Percentiles rank a stretch among this genome's conserved stretches.
Evolutionary conservation across 2,329 filamentous ascomycete species (phyloP).

Genomic region (Xylaria sp.): DNA sequence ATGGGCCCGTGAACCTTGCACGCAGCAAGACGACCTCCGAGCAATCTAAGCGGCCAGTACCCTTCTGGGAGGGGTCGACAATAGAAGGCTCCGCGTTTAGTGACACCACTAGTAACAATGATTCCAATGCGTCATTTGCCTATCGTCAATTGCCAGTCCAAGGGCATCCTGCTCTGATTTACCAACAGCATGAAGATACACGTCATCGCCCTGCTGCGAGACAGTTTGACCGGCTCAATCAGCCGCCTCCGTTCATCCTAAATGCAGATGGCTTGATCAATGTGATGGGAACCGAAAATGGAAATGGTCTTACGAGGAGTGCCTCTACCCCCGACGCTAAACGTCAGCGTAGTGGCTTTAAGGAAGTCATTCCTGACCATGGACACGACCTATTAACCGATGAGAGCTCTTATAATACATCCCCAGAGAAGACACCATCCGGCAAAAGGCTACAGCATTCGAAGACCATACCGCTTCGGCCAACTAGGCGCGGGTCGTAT

Average conservation of each 20-base stretch:
- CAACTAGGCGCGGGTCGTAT: slow-evolving; percentile 35
- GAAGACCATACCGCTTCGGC: slow-evolving; percentile 32
- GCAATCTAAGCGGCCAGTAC: slow-evolving; percentile 31
- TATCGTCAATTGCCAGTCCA: slow-evolving; percentile 33
- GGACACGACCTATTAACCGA: slow-evolving; percentile 36
- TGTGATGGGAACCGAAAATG: slow-evolving; percentile 31
- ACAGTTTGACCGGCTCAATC: slow-evolving; percentile 26
- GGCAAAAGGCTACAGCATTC: slow-evolving; percentile 37
- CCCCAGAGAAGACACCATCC: slow-evolving; percentile 40
- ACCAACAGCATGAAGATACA: slow-evolving; percentile 36
- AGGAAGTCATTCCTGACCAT: slow-evolving; percentile 29
- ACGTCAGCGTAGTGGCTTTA: slow-evolving; percentile 32
- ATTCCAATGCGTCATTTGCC: slow-evolving; percentile 32
- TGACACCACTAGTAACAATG: slow-evolving; percentile 42
- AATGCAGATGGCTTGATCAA: slow-evolving; percentile 40
- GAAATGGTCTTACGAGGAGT: slow-evolving; percentile 37
- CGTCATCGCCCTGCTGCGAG: slow-evolving; percentile 35
- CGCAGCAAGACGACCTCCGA: slow-evolving; percentile 36
- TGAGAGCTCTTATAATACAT: slow-evolving; percentile 36
- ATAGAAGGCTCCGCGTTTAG: slow-evolving; percentile 43
- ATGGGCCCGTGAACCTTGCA: slow-evolving; percentile 34
- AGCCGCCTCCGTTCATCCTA: slow-evolving; percentile 38
- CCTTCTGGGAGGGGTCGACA: slow-evolving; percentile 45
- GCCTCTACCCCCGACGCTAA: slow-evolving; percentile 42
- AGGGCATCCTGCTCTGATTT: slow-evolving; percentile 25